These are phyloP conservation scores for Cryptosporidium andersoni DNA, from an alignment of 169 alveolate genomes.

Conservation along the genomic window DNA sequence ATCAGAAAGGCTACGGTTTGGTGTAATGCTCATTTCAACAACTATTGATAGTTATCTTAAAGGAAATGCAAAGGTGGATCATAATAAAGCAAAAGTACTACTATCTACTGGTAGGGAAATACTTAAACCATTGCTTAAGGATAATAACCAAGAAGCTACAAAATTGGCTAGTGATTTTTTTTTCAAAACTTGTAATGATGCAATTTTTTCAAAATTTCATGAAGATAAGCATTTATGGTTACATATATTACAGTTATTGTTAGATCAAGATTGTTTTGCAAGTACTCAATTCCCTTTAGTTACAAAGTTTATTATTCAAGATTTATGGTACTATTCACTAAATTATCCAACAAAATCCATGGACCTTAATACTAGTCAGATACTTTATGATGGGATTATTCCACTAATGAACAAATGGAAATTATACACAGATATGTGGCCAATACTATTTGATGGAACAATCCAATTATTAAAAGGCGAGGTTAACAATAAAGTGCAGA, in stretches of 20 bases:
- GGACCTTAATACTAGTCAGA: neutral
- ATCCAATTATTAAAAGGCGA: too few species aligned
- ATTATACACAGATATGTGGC: too few species aligned
- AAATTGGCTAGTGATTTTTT: conserved; percentile 21
- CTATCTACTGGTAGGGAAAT: conserved; percentile 46
- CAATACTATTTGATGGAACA: too few species aligned
- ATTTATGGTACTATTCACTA: conserved; percentile 23
- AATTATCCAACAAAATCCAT: neutral
- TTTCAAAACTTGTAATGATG: conserved; percentile 38
- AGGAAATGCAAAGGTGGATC: neutral
- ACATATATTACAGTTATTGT: conserved; percentile 15
- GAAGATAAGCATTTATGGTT: conserved; percentile 15
- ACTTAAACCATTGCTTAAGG: conserved; percentile 1
- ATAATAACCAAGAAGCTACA: neutral
- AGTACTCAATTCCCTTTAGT: conserved; percentile 13
- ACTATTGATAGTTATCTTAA: conserved; percentile 36
- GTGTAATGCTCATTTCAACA: conserved; percentile 32
- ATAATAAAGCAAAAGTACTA: conserved; percentile 37
- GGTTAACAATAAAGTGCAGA: too few species aligned
- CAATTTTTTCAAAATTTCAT: neutral
- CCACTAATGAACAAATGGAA: too few species aligned
- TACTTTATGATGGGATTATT: too few species aligned
- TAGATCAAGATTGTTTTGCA: neutral
- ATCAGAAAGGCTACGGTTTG: conserved; percentile 36
- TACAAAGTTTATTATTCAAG: conserved; percentile 3